Percentiles rank a stretch among this genome's conserved stretches.
phyloP scores from a whole-genome alignment of 306 rosid species.

The Ormosia semicastrata region DNA sequence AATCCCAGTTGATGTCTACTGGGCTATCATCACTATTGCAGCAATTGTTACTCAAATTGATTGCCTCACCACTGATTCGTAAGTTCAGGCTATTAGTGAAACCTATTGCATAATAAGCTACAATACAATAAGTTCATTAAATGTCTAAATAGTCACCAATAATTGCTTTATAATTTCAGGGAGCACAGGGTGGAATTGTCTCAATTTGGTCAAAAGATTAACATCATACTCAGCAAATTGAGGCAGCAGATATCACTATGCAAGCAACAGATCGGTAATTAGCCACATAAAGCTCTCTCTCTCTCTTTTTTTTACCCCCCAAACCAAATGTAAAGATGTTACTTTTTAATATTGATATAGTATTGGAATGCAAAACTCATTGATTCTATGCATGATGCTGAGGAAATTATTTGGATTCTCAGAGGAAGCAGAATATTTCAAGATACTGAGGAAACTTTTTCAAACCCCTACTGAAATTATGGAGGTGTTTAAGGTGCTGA shows the following conservation, averaged over 20 bases:
- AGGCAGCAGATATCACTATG: slow-evolving; percentile 29
- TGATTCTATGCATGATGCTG: not conserved
- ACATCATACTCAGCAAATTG: slow-evolving; percentile 43
- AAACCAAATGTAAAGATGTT: not conserved
- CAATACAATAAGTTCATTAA: not conserved
- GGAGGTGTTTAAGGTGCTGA: slow-evolving; percentile 31
- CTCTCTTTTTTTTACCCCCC: not conserved
- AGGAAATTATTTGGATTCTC: not conserved
- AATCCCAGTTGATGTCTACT: slow-evolving; percentile 55
- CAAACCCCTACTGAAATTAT: slow-evolving; percentile 35
- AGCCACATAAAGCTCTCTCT: not conserved
- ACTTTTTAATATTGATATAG: not conserved
- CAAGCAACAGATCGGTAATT: slow-evolving; percentile 41
- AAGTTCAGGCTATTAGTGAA: not conserved
- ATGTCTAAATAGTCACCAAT: not conserved
- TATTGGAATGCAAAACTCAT: not conserved
- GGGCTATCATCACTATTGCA: slow-evolving; percentile 56
- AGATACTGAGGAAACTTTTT: not conserved
- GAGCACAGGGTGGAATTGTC: slow-evolving; percentile 38
- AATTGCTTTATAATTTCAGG: slow-evolving; percentile 20
- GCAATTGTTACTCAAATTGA: slow-evolving; percentile 47
- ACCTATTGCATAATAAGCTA: not conserved
- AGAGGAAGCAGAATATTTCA: slow-evolving; percentile 24
- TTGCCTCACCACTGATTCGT: slow-evolving; percentile 45
- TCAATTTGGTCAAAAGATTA: slow-evolving; percentile 48